Evolutionary conservation across 2,329 filamentous ascomycete species (phyloP).

Genomic region (Curvularia lunata): DNA sequence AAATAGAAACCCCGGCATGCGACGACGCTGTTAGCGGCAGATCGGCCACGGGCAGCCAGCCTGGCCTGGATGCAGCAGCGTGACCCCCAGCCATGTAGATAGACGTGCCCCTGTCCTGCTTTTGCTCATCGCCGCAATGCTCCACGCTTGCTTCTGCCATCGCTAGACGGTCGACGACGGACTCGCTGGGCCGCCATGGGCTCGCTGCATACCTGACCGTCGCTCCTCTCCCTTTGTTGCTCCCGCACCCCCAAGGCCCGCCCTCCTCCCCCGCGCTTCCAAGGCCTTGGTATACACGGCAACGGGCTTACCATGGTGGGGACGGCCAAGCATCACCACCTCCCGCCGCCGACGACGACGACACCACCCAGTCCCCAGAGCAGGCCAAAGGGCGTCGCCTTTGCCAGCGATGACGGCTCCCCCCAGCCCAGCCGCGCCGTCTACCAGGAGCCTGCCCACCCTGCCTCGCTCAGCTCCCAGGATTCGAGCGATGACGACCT

Average conservation of each 20-base stretch:
- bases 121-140: slow-evolving; percentile 5
- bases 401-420: slow-evolving; percentile 28
- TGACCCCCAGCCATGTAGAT: slow-evolving; percentile 6
- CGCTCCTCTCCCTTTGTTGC: neutral
- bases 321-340: slow-evolving; percentile 17
- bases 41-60: slow-evolving; percentile 6
- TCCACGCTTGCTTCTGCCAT: slow-evolving; percentile 6
- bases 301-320: slow-evolving; percentile 31
- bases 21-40: slow-evolving; percentile 13
- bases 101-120: slow-evolving; percentile 2
- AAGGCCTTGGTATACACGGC: neutral
- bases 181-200: neutral
- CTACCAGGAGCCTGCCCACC: slow-evolving; percentile 15
- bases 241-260: slow-evolving; percentile 8
- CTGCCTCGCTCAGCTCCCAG: slow-evolving; percentile 29
- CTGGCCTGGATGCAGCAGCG: slow-evolving; percentile 12
- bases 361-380: slow-evolving; percentile 13
- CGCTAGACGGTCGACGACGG: slow-evolving; percentile 7
- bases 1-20: slow-evolving; percentile 13
- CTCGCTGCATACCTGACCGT: slow-evolving; percentile 4
- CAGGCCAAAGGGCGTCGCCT: slow-evolving; percentile 33
- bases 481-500: slow-evolving; percentile 18
- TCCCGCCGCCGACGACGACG: slow-evolving; percentile 4
- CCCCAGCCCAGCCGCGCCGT: slow-evolving; percentile 3
- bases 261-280: slow-evolving; percentile 1